phyloP scores from a whole-genome alignment of 2,329 filamentous ascomycete genomes.

The Byssoonygena ceratinophila region DNA sequence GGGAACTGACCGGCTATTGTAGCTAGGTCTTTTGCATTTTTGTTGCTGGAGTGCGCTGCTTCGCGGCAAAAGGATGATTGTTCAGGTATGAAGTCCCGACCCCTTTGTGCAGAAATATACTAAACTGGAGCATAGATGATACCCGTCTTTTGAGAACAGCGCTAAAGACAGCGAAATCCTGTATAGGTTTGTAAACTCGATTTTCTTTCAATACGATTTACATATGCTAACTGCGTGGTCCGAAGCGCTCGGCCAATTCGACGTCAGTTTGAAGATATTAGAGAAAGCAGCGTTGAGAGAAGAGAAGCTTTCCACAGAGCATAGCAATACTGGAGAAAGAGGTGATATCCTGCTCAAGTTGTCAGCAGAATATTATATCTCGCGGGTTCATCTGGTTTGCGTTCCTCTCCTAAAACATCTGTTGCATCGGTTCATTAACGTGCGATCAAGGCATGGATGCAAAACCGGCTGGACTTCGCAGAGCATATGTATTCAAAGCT shows the following conservation, averaged over 20 bases:
- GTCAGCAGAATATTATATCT: conserved; percentile 51
- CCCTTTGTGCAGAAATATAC: neutral
- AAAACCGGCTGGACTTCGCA: conserved; percentile 61
- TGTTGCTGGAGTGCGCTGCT: conserved; percentile 51
- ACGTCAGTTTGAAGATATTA: conserved; percentile 51
- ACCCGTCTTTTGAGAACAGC: conserved; percentile 56
- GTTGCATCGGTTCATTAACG: neutral
- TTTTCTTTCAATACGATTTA: conserved; percentile 17
- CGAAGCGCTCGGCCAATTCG: conserved; percentile 45
- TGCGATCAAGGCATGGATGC: conserved; percentile 57
- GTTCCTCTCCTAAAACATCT: conserved; percentile 10
- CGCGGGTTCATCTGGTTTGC: conserved; percentile 57
- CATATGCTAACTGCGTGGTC: conserved; percentile 3
- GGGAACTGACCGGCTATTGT: conserved; percentile 12
- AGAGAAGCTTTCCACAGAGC: conserved; percentile 21
- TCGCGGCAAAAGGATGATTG: neutral
- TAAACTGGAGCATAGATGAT: conserved; percentile 27
- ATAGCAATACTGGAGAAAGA: conserved; percentile 10
- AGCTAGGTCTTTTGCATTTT: conserved; percentile 52
- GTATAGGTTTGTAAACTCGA: conserved; percentile 44
- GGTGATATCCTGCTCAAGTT: conserved; percentile 22
- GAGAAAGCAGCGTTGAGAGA: conserved; percentile 54
- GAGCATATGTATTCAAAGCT: conserved; percentile 65
- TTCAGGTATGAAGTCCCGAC: neutral
- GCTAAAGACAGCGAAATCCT: conserved; percentile 54